These are phyloP conservation scores for Gossypium rotundifolium DNA, from an alignment of 345 rosid species.

Conservation along the genomic window DNA sequence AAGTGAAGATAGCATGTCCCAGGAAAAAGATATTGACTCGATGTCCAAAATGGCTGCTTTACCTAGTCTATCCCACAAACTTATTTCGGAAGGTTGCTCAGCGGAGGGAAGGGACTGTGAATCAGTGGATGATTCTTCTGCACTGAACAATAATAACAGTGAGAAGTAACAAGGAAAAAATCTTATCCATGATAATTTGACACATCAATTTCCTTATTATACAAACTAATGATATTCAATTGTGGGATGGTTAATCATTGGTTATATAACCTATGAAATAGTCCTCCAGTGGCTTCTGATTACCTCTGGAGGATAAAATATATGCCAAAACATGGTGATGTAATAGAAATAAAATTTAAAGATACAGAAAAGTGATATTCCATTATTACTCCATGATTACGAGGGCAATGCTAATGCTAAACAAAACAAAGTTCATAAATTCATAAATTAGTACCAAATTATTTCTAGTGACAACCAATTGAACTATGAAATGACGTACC, in stretches of 20 bases:
- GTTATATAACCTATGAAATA: not conserved
- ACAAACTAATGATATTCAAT: not conserved
- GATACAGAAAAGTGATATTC: not conserved
- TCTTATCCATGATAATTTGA: not conserved
- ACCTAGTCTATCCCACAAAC: conserved; percentile 92
- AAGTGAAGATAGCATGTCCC: conserved; percentile 93
- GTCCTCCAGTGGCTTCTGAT: not conserved
- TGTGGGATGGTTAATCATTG: not conserved
- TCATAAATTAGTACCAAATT: not conserved
- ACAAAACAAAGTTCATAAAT: not conserved
- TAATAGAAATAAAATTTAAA: not conserved
- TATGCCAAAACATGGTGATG: not conserved
- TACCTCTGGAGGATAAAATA: not conserved
- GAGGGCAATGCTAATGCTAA: not conserved
- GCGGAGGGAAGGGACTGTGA: conserved; percentile 34
- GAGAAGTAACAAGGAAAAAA: conserved; percentile 12
- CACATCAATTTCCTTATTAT: not conserved
- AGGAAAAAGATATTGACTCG: conserved; percentile 61
- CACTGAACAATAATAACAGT: conserved; percentile 36
- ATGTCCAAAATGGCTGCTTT: conserved; percentile 66
- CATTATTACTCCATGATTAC: not conserved
- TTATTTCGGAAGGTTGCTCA: conserved; percentile 52
- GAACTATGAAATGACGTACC: conserved; percentile 18
- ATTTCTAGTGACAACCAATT: not conserved
- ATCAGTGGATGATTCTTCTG: conserved; percentile 46